These are phyloP conservation scores for Kregervanrija delftensis DNA, from an alignment of 805 yeast species.

Conservation along the genomic window DNA sequence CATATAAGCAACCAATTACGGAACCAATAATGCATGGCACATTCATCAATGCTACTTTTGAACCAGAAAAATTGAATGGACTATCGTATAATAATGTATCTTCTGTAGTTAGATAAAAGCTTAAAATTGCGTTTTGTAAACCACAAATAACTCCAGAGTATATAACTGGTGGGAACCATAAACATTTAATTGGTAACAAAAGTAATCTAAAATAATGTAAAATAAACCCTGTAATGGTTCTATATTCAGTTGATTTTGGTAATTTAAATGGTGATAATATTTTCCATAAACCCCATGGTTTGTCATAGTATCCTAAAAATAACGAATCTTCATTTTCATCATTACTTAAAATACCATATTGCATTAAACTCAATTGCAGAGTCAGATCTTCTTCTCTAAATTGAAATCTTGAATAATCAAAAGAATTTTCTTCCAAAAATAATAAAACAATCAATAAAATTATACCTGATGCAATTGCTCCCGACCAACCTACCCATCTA, in stretches of 20 bases:
- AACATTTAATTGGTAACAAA: slow-evolving; percentile 19
- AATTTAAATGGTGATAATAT: slow-evolving; percentile 14
- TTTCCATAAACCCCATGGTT: slow-evolving; percentile 8
- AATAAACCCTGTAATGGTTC: slow-evolving; percentile 4
- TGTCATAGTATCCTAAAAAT: slow-evolving; percentile 19
- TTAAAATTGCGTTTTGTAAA: slow-evolving; percentile 63
- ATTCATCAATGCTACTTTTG: slow-evolving; percentile 70
- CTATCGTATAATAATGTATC: slow-evolving; percentile 54
- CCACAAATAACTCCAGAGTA: slow-evolving; percentile 72
- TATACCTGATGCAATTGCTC: slow-evolving; percentile 55
- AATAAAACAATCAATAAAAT: slow-evolving; percentile 47
- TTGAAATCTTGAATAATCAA: slow-evolving; percentile 42
- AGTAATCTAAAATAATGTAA: slow-evolving; percentile 35
- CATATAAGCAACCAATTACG: slow-evolving; percentile 55
- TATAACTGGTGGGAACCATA: slow-evolving; percentile 51
- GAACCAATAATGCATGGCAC: slow-evolving; percentile 66
- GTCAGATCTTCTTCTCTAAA: slow-evolving; percentile 14
- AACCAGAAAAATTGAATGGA: slow-evolving; percentile 59
- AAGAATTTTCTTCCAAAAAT: slow-evolving; percentile 66
- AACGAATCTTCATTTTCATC: slow-evolving; percentile 17
- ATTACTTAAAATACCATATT: slow-evolving; percentile 23
- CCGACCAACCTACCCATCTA: slow-evolving; percentile 73
- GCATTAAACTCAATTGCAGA: slow-evolving; percentile 17
- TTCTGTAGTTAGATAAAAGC: slow-evolving; percentile 68
- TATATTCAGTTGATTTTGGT: background rate